These are phyloP conservation scores for Aspergillus amoenus DNA, from an alignment of 2,329 filamentous ascomycete species.

Conservation along the genomic window DNA sequence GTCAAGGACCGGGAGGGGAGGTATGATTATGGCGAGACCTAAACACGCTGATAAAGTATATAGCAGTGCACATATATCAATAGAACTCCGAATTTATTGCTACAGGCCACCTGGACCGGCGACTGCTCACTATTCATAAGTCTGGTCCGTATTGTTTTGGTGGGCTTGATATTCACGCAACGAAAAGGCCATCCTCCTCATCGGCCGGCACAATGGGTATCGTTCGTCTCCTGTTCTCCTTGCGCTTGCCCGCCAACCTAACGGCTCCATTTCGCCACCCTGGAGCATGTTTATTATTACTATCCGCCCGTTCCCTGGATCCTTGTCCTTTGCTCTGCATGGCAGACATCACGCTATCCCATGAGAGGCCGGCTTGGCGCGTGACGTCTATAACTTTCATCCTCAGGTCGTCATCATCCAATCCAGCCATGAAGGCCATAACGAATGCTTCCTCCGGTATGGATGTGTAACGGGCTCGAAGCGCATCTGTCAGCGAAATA, in stretches of 20 bases:
- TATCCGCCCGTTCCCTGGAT: background rate
- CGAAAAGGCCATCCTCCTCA: slow-evolving; percentile 26
- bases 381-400: slow-evolving; percentile 22
- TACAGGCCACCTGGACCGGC: background rate
- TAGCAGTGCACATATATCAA: slow-evolving; percentile 7
- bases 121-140: background rate
- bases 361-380: slow-evolving; percentile 27
- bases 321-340: slow-evolving; percentile 10
- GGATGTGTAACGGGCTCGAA: slow-evolving; percentile 18
- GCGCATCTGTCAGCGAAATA: slow-evolving; percentile 21
- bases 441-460: slow-evolving; percentile 25
- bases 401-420: slow-evolving; percentile 22
- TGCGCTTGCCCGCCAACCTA: background rate
- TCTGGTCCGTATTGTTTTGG: background rate
- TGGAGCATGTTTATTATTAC: no score
- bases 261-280: background rate
- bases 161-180: background rate
- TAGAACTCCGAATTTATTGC: background rate
- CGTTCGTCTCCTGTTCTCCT: slow-evolving; percentile 19
- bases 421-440: slow-evolving; percentile 32
- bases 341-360: slow-evolving; percentile 17
- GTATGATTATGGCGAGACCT: slow-evolving; percentile 77
- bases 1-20: slow-evolving; percentile 76
- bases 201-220: slow-evolving; percentile 32
- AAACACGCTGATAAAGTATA: background rate